Conservation (phyloP, 2,329 filamentous ascomycete genomes). For the Diaporthe ampelina region DNA sequence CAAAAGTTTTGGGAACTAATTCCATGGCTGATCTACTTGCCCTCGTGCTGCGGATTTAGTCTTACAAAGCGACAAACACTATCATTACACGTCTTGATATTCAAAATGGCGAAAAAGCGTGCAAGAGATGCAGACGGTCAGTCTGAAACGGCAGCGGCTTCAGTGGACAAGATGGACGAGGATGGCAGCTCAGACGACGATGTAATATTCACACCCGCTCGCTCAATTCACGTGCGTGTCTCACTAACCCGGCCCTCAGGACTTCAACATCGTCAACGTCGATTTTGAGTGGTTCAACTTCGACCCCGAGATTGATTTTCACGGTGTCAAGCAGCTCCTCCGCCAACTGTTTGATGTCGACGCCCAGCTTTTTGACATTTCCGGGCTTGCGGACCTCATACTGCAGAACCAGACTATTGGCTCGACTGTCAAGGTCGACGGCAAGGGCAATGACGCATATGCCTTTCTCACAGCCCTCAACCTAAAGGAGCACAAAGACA, state of each 20-base stretch:
- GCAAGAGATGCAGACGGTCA: slow-evolving; percentile 53
- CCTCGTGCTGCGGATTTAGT: not conserved
- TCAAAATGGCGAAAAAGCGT: slow-evolving; percentile 53
- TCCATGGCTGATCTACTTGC: not conserved
- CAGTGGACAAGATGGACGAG: slow-evolving; percentile 54
- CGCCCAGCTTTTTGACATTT: slow-evolving; percentile 87
- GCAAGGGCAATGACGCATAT: slow-evolving; percentile 92
- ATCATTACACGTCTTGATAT: not conserved
- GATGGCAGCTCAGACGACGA: slow-evolving; percentile 67
- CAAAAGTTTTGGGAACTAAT: slow-evolving; percentile 35
- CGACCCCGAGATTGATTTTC: slow-evolving; percentile 89
- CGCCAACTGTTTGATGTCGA: slow-evolving; percentile 95
- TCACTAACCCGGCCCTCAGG: slow-evolving; percentile 63
- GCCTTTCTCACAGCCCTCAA: slow-evolving; percentile 93
- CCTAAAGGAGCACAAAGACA: slow-evolving; percentile 81
- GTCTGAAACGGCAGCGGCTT: slow-evolving; percentile 44
- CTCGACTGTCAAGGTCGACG: slow-evolving; percentile 97
- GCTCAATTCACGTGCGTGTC: slow-evolving; percentile 28
- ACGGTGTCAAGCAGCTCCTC: slow-evolving; percentile 90
- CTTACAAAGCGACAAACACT: not conserved
- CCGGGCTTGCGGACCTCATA: slow-evolving; percentile 86
- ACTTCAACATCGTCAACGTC: slow-evolving; percentile 92
- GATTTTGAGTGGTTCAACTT: slow-evolving; percentile 99
- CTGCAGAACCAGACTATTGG: slow-evolving; percentile 89
- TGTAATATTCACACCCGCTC: slow-evolving; percentile 50